Conservation (phyloP, 2,329 filamentous ascomycete genomes). For the Amesomyces nigricolor region DNA sequence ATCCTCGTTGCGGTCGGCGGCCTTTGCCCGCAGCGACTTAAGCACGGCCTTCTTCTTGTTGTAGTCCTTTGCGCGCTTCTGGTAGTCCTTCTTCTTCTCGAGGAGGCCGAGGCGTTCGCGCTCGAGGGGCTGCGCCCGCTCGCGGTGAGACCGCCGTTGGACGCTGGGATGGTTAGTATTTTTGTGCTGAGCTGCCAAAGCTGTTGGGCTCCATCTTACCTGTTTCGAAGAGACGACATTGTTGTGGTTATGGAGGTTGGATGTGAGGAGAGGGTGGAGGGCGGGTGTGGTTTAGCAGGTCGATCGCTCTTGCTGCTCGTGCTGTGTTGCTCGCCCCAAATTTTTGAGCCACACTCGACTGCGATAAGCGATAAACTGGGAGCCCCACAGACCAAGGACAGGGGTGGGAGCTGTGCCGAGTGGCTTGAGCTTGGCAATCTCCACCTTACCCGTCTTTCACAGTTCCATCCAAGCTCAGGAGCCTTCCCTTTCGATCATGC, state of each 20-base stretch:
- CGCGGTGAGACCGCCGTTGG: slow-evolving; percentile 61
- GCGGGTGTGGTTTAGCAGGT: background rate
- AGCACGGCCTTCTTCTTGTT: slow-evolving; percentile 59
- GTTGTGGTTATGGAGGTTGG: slow-evolving; percentile 1
- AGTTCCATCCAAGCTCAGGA: no score
- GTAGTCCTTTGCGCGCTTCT: slow-evolving; percentile 59
- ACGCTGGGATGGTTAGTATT: slow-evolving; percentile 20
- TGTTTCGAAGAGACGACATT: slow-evolving; percentile 28
- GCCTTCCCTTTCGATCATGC: background rate
- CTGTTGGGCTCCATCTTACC: slow-evolving; percentile 12
- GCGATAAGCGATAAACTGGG: slow-evolving; percentile 11
- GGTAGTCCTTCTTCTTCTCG: slow-evolving; percentile 88
- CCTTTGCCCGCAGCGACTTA: slow-evolving; percentile 55
- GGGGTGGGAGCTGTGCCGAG: background rate
- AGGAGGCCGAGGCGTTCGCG: slow-evolving; percentile 84
- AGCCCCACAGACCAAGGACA: background rate
- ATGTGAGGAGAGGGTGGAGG: background rate
- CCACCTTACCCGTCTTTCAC: background rate
- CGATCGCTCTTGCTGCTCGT: background rate
- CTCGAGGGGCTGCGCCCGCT: slow-evolving; percentile 80
- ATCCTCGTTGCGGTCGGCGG: slow-evolving; percentile 62
- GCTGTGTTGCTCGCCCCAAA: background rate
- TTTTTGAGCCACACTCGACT: background rate
- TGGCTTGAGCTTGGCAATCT: background rate
- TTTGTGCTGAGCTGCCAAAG: no score